A percentile compares a stretch with the other conserved stretches of the same genome.
These are phyloP conservation scores for Przewalskia tangutica DNA, from an alignment of 257 asterid species.

Conservation along the genomic window DNA sequence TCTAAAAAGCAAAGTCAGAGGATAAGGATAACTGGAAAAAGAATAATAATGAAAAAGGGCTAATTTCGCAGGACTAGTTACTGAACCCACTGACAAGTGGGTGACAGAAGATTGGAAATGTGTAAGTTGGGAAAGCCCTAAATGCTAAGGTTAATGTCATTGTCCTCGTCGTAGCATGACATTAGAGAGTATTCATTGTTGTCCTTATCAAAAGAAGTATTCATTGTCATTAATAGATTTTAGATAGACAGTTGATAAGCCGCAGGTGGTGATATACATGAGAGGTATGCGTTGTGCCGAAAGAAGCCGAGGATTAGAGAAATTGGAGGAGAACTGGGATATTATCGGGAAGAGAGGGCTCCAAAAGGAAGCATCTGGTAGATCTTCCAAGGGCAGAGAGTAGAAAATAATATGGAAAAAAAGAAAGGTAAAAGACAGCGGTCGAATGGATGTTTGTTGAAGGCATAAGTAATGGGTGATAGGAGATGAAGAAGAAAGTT, in stretches of 20 bases:
- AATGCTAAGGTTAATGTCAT: not conserved
- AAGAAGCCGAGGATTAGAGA: not conserved
- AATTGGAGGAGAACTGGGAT: not conserved
- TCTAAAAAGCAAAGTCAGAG: not conserved
- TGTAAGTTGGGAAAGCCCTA: not conserved
- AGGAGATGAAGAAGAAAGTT: not conserved
- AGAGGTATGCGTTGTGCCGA: not conserved
- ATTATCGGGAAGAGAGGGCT: not conserved
- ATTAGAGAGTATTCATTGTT: not conserved
- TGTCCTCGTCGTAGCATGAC: not conserved
- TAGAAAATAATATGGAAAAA: not conserved
- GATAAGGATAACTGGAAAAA: not conserved
- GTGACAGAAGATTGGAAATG: not conserved
- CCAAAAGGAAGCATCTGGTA: no score
- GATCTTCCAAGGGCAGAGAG: not conserved
- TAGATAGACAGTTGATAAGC: not conserved
- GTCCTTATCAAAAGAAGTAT: not conserved
- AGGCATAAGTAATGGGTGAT: not conserved
- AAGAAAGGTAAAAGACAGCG: not conserved
- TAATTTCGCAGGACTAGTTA: not conserved
- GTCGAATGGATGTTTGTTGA: not conserved
- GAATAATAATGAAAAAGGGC: not conserved
- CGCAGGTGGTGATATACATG: not conserved
- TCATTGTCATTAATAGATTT: not conserved
- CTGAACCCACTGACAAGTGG: not conserved